Evolutionary conservation across 1,139 yeast genomes (phyloP).

Genomic region (Barnettozyma hawaiiensis): DNA sequence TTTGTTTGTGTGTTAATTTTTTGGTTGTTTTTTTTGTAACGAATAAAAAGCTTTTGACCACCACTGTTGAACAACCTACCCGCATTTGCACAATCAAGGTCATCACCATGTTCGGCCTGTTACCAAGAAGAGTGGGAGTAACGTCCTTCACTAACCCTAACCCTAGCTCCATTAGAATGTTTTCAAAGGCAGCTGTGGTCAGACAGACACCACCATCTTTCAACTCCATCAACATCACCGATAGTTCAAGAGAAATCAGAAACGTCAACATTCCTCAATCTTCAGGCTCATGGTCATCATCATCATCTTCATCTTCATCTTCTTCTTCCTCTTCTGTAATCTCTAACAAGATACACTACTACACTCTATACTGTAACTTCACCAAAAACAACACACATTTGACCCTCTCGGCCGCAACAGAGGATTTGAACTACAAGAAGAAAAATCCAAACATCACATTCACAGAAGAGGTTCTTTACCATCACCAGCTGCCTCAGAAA

Average conservation of each 20-base stretch:
- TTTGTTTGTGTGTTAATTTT: no score
- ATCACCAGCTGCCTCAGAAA: conserved; percentile 74
- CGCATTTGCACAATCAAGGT: not conserved
- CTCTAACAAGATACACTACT: conserved; percentile 33
- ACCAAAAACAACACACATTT: conserved; percentile 78
- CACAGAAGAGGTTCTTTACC: conserved; percentile 74
- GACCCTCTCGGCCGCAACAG: conserved; percentile 67
- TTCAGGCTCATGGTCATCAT: conserved; percentile 3
- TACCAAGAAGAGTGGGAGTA: not conserved
- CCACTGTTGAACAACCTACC: not conserved
- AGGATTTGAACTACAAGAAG: conserved; percentile 53
- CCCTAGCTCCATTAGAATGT: not conserved
- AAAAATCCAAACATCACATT: conserved; percentile 49
- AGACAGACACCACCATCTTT: conserved; percentile 4
- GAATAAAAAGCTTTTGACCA: not conserved
- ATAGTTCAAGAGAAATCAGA: not conserved
- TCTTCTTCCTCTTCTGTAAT: conserved; percentile 10
- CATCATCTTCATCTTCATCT: conserved; percentile 1
- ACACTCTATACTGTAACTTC: conserved; percentile 73
- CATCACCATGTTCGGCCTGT: conserved; percentile 3
- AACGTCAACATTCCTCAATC: conserved; percentile 4
- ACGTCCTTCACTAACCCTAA: no score
- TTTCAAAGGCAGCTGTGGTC: not conserved
- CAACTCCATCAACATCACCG: not conserved
- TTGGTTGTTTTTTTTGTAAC: not conserved